Conservation (phyloP, 2,329 filamentous ascomycete species). For the Stachybotrys echinatus region DNA sequence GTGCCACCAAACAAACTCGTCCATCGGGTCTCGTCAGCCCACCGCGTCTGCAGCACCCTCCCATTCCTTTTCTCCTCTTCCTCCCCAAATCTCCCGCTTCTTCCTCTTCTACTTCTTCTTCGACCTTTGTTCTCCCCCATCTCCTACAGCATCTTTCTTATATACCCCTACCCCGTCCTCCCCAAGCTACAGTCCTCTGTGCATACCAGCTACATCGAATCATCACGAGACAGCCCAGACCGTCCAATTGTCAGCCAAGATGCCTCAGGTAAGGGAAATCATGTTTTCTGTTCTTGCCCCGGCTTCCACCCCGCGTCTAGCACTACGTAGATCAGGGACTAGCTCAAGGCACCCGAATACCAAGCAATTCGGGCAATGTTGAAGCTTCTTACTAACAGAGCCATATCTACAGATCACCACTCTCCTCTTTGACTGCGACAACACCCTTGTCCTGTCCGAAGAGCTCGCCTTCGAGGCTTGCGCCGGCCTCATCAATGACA, state of each 20-base stretch:
- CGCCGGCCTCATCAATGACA: conserved; percentile 82
- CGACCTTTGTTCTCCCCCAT: conserved; percentile 7
- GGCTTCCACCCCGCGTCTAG: neutral
- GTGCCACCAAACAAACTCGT: neutral
- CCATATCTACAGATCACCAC: conserved; percentile 48
- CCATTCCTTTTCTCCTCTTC: conserved; percentile 1
- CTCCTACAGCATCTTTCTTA: conserved; percentile 1
- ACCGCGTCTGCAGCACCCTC: neutral
- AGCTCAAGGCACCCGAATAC: neutral
- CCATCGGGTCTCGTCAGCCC: neutral
- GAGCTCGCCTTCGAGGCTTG: conserved; percentile 88
- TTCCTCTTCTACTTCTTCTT: conserved; percentile 7
- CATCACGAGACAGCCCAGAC: too few species aligned
- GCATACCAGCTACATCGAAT: neutral
- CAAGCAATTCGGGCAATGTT: neutral
- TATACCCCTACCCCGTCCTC: neutral
- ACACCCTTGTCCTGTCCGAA: conserved; percentile 90
- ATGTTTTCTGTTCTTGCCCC: neutral
- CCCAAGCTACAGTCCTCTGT: too few species aligned
- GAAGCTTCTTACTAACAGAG: conserved; percentile 2
- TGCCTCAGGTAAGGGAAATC: conserved; percentile 23
- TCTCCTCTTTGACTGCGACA: conserved; percentile 76
- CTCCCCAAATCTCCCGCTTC: conserved; percentile 5
- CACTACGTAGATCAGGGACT: neutral
- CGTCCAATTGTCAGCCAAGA: too few species aligned